Evolutionary conservation across 768 basidiomycete species (phyloP).

Genomic region (Mrakia gelida): DNA sequence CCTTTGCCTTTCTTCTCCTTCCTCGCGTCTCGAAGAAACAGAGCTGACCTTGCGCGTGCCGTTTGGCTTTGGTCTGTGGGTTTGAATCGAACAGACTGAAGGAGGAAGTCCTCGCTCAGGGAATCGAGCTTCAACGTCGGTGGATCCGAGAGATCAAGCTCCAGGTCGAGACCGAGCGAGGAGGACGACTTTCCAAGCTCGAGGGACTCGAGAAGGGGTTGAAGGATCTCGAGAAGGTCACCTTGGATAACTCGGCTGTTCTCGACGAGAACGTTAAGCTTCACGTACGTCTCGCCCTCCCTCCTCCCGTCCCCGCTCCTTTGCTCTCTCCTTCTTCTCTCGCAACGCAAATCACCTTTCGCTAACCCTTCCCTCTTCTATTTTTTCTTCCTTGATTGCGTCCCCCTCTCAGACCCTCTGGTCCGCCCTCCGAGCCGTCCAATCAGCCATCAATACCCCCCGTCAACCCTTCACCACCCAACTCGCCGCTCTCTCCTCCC

Average conservation of each 20-base stretch:
- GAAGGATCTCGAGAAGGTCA: constrained; percentile 84
- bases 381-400: too few relatives aligned
- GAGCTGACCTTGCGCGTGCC: neutral
- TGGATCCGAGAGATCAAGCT: constrained; percentile 97
- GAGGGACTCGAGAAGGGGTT: constrained; percentile 85
- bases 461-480: constrained; percentile 86
- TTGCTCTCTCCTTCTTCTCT: neutral
- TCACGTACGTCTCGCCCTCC: constrained; percentile 12
- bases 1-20: constrained; percentile 35
- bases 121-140: constrained; percentile 91
- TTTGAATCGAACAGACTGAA: constrained; percentile 58
- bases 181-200: constrained; percentile 87
- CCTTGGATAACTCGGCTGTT: constrained; percentile 72
- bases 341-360: too few relatives aligned
- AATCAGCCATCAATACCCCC: constrained; percentile 60
- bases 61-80: neutral
- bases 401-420: constrained; percentile 77
- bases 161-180: constrained; percentile 92
- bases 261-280: constrained; percentile 81
- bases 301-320: neutral
- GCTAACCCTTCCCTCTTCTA: neutral
- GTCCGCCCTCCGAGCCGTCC: constrained; percentile 81
- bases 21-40: neutral
- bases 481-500: constrained; percentile 54
- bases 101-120: constrained; percentile 92